A percentile compares a stretch with the other conserved stretches of the same genome.
These are phyloP conservation scores for Globisporangium iwayamae DNA, from an alignment of 352 stramenopile species.

Conservation along the genomic window DNA sequence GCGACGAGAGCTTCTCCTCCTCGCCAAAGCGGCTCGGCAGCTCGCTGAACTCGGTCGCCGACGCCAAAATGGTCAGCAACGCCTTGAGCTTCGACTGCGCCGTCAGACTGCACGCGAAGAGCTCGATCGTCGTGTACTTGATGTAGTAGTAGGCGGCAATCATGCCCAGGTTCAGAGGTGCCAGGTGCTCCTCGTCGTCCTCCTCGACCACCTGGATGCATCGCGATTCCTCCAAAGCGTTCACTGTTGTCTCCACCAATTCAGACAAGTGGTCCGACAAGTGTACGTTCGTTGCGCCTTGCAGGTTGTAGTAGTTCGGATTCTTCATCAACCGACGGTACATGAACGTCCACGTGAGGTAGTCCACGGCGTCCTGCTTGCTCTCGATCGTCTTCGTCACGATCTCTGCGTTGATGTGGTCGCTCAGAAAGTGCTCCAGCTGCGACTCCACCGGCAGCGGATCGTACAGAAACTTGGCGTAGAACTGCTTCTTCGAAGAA, in stretches of 20 bases:
- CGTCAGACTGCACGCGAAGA: constrained; percentile 97
- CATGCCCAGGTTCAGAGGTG: constrained; percentile 98
- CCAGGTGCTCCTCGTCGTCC: constrained; percentile 89
- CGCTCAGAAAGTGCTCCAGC: constrained; percentile 96
- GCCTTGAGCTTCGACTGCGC: constrained; percentile 96
- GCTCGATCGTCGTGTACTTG: constrained; percentile 98
- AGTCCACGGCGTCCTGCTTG: constrained; percentile 99
- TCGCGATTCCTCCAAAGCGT: constrained; percentile 95
- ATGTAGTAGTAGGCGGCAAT: constrained; percentile 99
- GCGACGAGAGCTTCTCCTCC: constrained; percentile 90
- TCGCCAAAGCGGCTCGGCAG: constrained; percentile 93
- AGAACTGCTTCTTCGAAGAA: constrained; percentile 96
- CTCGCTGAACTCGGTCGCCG: constrained; percentile 94
- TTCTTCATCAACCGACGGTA: constrained; percentile 99
- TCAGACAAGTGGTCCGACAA: constrained; percentile 99
- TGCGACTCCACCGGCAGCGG: constrained; percentile 99
- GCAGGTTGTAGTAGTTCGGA: constrained; percentile 99
- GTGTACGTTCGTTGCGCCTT: constrained; percentile 88
- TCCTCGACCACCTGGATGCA: constrained; percentile 96
- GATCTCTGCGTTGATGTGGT: constrained; percentile 99
- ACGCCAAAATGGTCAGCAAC: constrained; percentile 96
- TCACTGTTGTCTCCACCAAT: constrained; percentile 96
- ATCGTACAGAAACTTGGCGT: constrained; percentile 99
- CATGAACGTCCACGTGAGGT: constrained; percentile 99
- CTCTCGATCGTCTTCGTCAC: constrained; percentile 98